Evolutionary conservation across 2,329 filamentous ascomycete species (phyloP).

Genomic region (Fusarium ramigenum): DNA sequence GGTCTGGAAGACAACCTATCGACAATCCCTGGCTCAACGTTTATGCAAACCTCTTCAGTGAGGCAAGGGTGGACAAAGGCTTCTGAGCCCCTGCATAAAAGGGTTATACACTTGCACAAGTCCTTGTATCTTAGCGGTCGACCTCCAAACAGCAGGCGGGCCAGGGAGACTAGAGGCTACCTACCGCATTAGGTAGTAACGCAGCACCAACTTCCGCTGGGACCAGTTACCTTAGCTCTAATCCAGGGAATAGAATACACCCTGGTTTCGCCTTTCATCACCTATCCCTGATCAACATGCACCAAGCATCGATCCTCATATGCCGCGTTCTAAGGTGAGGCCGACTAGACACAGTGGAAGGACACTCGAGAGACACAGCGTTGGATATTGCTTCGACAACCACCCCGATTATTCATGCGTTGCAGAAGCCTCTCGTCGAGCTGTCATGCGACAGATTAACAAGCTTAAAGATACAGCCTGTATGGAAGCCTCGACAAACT

Average conservation of each 20-base stretch:
- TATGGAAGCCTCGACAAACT: constrained; percentile 19
- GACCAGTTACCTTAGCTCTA: not conserved
- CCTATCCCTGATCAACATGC: constrained; percentile 39
- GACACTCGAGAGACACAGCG: not conserved
- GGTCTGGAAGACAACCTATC: not conserved
- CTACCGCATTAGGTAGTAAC: constrained; percentile 1
- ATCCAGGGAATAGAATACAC: constrained; percentile 7
- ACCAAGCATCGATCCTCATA: constrained; percentile 38
- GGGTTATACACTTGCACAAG: constrained; percentile 18
- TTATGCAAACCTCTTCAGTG: constrained; percentile 2
- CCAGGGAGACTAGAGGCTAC: not conserved
- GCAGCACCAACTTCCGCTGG: constrained; percentile 12
- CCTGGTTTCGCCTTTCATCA: constrained; percentile 22
- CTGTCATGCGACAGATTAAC: constrained; percentile 2
- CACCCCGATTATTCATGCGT: not conserved
- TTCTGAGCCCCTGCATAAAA: constrained; percentile 5
- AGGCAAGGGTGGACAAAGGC: not conserved
- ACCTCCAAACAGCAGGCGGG: constrained; percentile 21
- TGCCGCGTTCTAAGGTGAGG: constrained; percentile 12
- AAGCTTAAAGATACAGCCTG: not conserved
- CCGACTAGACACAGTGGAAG: constrained; percentile 10
- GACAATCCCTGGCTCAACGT: not conserved
- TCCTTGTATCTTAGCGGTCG: constrained; percentile 15
- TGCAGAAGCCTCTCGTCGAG: constrained; percentile 8
- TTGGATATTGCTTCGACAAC: not conserved